Base-by-base conservation (phyloP, 2,329 filamentous ascomycete species). In the Graphilbum sp. region DNA sequence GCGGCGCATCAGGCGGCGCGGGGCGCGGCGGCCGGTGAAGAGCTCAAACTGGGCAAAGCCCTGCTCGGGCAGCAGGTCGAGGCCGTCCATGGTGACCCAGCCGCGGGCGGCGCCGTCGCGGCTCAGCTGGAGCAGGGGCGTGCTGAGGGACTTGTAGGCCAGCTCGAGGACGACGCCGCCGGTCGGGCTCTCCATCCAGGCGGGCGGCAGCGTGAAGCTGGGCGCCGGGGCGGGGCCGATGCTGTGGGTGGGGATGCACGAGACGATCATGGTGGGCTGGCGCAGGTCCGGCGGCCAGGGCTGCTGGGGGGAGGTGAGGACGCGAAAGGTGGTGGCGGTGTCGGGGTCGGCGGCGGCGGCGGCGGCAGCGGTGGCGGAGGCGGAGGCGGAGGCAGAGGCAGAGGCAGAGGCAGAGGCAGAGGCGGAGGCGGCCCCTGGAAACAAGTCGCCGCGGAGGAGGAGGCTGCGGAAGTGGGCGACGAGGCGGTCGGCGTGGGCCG, bases 11-110 rank as follows among this genome's bases (percentile, higher is more conserved):
- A 79, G 54, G 32, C 67, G 61, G 36, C 75, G 67, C 2, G 79
- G 80, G 15, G 79, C 79, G 51, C 77, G 68, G 31, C 79, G 68
- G 2, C 79, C 79, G 0, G 79, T 83, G 60, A 84, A 80, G 18
- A 84, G 58, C 55, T 85, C 79, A 49, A 84, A 85, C 41, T 82
- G 77, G 18, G 79, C 79, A 53, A 79, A 78, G 0, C 76, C 79
- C 60, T 84, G 79, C 53, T 85, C 80, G 2, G 74, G 70, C 11
- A 86, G 61, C 32, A 82, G 69, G 46, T 83, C 78, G 5, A 85
- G 58, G 0, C 79, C 79, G 49, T 84, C 77, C 39, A 83, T 68
- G 35, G 79, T 64, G 0, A 80, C 72, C 79, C 79, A 86, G 32
- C 75, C 62, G 44, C 66, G 62, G 35, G 67, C 59, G 34, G 67